These are phyloP conservation scores for Fonsecaea nubica DNA, from an alignment of 2,329 filamentous ascomycete genomes.

Conservation along the genomic window DNA sequence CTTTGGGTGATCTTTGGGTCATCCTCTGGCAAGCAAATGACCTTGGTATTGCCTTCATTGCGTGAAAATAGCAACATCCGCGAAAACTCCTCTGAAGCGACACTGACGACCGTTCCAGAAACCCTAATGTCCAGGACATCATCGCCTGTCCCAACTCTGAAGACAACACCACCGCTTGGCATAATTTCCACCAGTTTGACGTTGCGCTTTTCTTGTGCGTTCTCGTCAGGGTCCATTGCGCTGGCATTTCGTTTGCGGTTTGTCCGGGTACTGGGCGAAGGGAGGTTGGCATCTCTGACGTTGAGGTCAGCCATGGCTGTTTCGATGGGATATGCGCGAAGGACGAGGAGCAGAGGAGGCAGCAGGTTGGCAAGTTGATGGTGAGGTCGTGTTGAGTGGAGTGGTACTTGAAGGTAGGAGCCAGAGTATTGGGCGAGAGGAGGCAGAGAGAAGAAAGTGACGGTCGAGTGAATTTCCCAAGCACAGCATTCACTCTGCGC, in stretches of 20 bases:
- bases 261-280: neutral
- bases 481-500: neutral
- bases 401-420: neutral
- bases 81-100: conserved; percentile 7
- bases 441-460: too few relatives aligned
- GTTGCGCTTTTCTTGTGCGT: neutral
- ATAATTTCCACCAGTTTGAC: neutral
- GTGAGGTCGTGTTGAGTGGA: neutral
- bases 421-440: neutral
- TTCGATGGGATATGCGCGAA: neutral
- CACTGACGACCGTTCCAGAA: conserved; percentile 8
- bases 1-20: conserved; percentile 7
- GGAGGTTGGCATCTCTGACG: neutral
- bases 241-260: neutral
- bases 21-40: conserved; percentile 13
- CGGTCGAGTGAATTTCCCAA: neutral
- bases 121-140: conserved; percentile 12
- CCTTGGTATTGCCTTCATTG: conserved; percentile 8
- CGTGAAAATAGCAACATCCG: conserved; percentile 1
- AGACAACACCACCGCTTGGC: neutral
- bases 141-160: conserved; percentile 2
- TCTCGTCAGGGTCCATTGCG: neutral
- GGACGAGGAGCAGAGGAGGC: neutral
- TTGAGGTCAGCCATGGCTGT: neutral
- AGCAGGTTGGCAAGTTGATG: neutral